Base-by-base conservation (phyloP, 495 filamentous ascomycete genomes). In the Penicillium canescens region DNA sequence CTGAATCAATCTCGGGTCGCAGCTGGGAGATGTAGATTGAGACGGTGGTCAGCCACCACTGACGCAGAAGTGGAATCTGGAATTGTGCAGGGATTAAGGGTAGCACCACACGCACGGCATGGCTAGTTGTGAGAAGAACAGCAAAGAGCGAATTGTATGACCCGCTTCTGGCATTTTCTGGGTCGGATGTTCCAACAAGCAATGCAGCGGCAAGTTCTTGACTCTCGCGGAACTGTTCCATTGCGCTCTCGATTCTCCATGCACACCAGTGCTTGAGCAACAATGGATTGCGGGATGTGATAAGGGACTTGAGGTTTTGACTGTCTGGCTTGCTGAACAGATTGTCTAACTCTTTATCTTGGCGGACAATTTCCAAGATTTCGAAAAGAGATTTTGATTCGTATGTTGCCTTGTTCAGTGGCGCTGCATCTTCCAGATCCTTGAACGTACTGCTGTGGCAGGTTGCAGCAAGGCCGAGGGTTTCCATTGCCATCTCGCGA, bases 31-130 rank as follows among this genome's bases (percentile, higher is more conserved):
- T 83, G 56, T 95, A 98, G 2, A 91, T 82, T 0, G 86, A 77
- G 26, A 96, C 62, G 0, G 87, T 85, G 37, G 95, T 78, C 4
- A 98, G 71, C 92, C 90, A 96, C 89, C 95, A 96, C 63, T 93
- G 87, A 14, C 84, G 78, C 7, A 96, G 80, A 14, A 98, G 71
- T 14, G 74, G 74, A 35, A 90, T 63, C 55, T 94, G 92, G 53
- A 82, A 90, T 59, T 82, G 82, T 4, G 77, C 66, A 0, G 91
- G 92, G 12, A 96, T 78, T 6, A 89, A 64, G 0, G 94, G 94
- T 2, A 98, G 77, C 8, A 98, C 66, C 23, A 94, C 87, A 2
- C 94, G 82, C 6, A 96, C 84, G 0, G 94, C 94, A 66, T 98
- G 91, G 54, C 86, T 90, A 28, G 88, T 86, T 0, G 91, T 95